These are phyloP conservation scores for Draba incana DNA, from an alignment of 345 rosid genomes.

Conservation along the genomic window DNA sequence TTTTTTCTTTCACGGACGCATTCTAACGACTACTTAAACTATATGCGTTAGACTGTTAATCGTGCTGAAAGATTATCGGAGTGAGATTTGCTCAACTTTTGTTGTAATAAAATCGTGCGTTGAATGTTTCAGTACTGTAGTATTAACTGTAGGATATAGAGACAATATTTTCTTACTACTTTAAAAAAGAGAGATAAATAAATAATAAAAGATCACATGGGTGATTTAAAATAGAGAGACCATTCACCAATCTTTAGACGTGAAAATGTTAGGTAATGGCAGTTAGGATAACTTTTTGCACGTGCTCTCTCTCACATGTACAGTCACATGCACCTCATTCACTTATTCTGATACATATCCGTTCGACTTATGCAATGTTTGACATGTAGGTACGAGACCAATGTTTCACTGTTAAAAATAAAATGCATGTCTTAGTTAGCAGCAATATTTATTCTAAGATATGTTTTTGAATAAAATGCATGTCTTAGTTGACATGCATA, in stretches of 20 bases:
- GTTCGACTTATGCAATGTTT: neutral
- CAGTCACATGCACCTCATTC: constrained; percentile 23
- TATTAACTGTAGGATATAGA: no score
- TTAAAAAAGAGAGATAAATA: neutral
- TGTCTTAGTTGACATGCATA: constrained; percentile 14
- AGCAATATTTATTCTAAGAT: no score
- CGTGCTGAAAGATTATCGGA: no score
- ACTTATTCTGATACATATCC: constrained; percentile 16
- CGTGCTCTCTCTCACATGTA: constrained; percentile 38
- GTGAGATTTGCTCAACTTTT: no score
- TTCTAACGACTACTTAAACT: no score
- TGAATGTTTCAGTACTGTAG: no score
- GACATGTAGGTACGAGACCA: neutral
- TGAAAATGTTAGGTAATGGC: constrained; percentile 46
- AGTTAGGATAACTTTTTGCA: constrained; percentile 43
- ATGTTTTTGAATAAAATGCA: neutral
- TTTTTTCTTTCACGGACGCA: no score
- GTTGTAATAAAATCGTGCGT: no score
- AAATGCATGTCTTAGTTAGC: constrained; percentile 14
- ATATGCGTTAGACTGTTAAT: no score
- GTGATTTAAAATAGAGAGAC: constrained; percentile 40
- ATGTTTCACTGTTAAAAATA: constrained; percentile 24
- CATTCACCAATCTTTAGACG: constrained; percentile 40
- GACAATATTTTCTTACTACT: neutral
- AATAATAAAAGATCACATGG: constrained; percentile 37